These are phyloP conservation scores for Plasmodium blacklocki DNA, from an alignment of 169 alveolate genomes.

Conservation along the genomic window DNA sequence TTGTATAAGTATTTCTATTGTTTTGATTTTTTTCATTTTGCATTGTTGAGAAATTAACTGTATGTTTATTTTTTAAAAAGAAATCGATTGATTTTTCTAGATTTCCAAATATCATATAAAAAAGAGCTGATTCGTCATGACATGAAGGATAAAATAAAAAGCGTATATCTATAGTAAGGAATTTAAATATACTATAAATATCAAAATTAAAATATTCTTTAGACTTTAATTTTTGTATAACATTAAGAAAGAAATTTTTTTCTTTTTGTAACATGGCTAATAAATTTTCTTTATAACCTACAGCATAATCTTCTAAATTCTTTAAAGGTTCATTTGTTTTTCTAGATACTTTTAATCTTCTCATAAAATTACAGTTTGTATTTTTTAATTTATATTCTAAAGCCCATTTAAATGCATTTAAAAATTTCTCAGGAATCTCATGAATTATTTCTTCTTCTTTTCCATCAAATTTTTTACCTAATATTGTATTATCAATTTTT, in stretches of 20 bases:
- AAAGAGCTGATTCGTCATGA: slow-evolving; percentile 58
- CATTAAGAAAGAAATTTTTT: slow-evolving; percentile 54
- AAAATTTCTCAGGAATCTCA: slow-evolving; percentile 38
- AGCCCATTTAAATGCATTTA: slow-evolving; percentile 77
- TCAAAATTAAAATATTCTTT: slow-evolving; percentile 75
- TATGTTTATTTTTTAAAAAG: slow-evolving; percentile 25
- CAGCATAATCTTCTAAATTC: slow-evolving; percentile 50
- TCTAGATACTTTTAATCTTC: slow-evolving; percentile 57
- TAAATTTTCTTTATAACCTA: slow-evolving; percentile 73
- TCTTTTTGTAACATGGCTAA: slow-evolving; percentile 70
- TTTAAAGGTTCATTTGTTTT: slow-evolving; percentile 63
- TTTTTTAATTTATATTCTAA: slow-evolving; percentile 64
- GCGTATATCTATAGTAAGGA: slow-evolving; percentile 45
- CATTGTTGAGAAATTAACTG: slow-evolving; percentile 33
- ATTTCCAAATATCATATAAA: slow-evolving; percentile 68
- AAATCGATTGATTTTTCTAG: slow-evolving; percentile 45
- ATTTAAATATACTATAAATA: slow-evolving; percentile 69
- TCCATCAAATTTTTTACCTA: slow-evolving; percentile 38
- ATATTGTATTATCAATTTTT: slow-evolving; percentile 59
- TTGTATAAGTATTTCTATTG: neutral
- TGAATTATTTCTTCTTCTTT: slow-evolving; percentile 54
- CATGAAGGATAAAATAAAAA: slow-evolving; percentile 64
- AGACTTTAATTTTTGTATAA: slow-evolving; percentile 58
- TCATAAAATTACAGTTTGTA: slow-evolving; percentile 67
- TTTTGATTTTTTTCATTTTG: neutral